A percentile compares a stretch with the other conserved stretches of the same genome.
Evolutionary conservation across 768 basidiomycete genomes (phyloP).

Genomic region (Coprinopsis sp.): DNA sequence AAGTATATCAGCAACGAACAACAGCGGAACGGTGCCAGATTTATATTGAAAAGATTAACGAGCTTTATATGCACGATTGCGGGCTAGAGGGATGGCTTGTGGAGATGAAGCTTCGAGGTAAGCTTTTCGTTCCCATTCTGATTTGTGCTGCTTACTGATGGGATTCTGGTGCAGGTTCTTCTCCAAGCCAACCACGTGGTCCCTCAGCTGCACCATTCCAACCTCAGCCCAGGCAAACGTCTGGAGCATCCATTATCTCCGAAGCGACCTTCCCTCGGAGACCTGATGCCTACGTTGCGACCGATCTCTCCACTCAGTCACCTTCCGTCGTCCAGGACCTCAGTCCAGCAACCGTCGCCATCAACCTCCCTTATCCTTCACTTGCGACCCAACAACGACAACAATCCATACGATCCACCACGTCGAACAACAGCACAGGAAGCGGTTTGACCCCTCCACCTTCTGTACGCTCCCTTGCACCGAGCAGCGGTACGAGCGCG

Average conservation of each 20-base stretch:
- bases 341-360: slow-evolving; percentile 49
- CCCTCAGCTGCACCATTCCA: slow-evolving; percentile 40
- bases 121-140: slow-evolving; percentile 15
- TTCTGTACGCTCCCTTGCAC: slow-evolving; percentile 45
- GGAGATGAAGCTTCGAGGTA: slow-evolving; percentile 54
- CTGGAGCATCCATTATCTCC: slow-evolving; percentile 66
- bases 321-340: slow-evolving; percentile 39
- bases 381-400: slow-evolving; percentile 39
- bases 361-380: slow-evolving; percentile 71
- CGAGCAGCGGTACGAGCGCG: slow-evolving; percentile 29
- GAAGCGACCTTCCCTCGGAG: slow-evolving; percentile 77
- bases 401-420: slow-evolving; percentile 16
- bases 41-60: slow-evolving; percentile 82
- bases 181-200: slow-evolving; percentile 24
- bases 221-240: slow-evolving; percentile 61
- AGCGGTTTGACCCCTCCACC: slow-evolving; percentile 37
- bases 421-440: slow-evolving; percentile 29
- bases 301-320: slow-evolving; percentile 56
- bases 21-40: slow-evolving; percentile 63
- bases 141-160: slow-evolving; percentile 2
- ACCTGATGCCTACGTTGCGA: slow-evolving; percentile 73
- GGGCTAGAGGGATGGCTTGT: slow-evolving; percentile 75
- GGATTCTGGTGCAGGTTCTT: slow-evolving; percentile 22
- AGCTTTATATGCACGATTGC: slow-evolving; percentile 68
- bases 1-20: slow-evolving; percentile 52